phyloP scores from a whole-genome alignment of 139 green algal genomes.

The Parachlorella kessleri region DNA sequence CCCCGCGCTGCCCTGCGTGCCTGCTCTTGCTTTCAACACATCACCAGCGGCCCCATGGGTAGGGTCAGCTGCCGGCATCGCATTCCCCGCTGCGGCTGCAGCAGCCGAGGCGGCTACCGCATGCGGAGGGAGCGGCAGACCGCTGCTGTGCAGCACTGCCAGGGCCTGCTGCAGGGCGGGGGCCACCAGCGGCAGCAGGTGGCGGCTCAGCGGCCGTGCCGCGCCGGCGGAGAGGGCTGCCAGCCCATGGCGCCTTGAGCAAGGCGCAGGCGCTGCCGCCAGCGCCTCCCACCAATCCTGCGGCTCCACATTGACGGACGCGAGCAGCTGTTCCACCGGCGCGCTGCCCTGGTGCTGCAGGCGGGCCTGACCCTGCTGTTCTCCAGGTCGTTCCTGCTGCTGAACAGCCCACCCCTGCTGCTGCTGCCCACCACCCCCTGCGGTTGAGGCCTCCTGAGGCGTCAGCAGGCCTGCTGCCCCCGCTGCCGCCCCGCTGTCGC shows the following conservation, averaged over 20 bases:
- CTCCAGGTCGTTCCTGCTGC: neutral
- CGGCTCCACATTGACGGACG: constrained; percentile 11
- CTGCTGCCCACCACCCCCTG: constrained; percentile 1
- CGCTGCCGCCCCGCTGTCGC: neutral
- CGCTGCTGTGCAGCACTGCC: neutral
- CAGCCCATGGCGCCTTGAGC: constrained; percentile 43
- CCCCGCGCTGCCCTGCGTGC: no score
- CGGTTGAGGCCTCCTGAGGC: constrained; percentile 1
- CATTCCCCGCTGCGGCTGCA: neutral
- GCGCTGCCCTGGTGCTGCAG: neutral
- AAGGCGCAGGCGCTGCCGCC: constrained; percentile 49
- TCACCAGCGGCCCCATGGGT: neutral
- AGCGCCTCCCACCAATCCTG: constrained; percentile 65
- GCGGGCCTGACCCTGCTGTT: neutral
- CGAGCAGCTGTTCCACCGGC: constrained; percentile 19
- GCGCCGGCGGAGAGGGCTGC: constrained; percentile 24
- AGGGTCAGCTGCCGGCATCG: neutral
- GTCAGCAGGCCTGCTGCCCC: neutral
- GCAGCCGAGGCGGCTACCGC: neutral
- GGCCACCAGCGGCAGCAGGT: constrained; percentile 37
- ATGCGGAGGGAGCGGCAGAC: constrained; percentile 12
- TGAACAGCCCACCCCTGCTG: neutral
- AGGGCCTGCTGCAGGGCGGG: constrained; percentile 25
- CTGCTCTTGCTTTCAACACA: no score
- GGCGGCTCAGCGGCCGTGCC: constrained; percentile 22